These are phyloP conservation scores for Coemansia sp. DNA, from an alignment of 371 early-diverging fungal genomes.

Conservation along the genomic window DNA sequence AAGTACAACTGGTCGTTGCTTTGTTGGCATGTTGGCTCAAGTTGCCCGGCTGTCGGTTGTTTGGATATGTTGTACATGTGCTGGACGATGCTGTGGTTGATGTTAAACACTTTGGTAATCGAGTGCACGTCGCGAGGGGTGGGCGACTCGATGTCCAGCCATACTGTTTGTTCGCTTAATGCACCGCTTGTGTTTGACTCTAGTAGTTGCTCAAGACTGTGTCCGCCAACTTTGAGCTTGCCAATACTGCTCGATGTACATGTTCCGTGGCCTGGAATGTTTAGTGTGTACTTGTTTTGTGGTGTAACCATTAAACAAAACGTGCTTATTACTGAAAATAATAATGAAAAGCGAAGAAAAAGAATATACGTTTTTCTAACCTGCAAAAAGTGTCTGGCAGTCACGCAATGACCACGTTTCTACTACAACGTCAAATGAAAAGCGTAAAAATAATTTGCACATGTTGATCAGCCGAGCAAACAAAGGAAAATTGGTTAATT, in stretches of 20 bases:
- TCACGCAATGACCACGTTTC: too few species aligned
- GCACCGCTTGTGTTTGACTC: too few species aligned
- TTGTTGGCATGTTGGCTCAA: background rate
- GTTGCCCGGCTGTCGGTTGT: too few species aligned
- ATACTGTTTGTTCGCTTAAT: background rate
- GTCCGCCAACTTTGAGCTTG: background rate
- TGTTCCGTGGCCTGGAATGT: background rate
- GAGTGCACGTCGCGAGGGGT: background rate
- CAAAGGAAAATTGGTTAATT: background rate
- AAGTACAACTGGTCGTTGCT: background rate
- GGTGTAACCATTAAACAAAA: background rate
- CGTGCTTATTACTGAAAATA: background rate
- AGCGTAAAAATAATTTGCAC: too few species aligned
- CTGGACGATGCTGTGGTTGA: background rate
- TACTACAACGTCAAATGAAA: too few species aligned
- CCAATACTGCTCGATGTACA: background rate
- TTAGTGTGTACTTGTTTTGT: slow-evolving; percentile 1
- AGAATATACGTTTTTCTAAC: background rate
- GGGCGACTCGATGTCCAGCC: slow-evolving; percentile 6
- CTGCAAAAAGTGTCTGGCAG: too few species aligned
- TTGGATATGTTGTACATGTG: background rate
- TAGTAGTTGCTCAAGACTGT: slow-evolving; percentile 1
- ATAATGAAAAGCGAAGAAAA: background rate
- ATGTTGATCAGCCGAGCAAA: background rate
- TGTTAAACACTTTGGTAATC: background rate